Evolutionary conservation across 2,329 filamentous ascomycete genomes (phyloP), one percentile per base, ranked within the genome.

Genomic region (Dryadomyces sulphureus): DNA sequence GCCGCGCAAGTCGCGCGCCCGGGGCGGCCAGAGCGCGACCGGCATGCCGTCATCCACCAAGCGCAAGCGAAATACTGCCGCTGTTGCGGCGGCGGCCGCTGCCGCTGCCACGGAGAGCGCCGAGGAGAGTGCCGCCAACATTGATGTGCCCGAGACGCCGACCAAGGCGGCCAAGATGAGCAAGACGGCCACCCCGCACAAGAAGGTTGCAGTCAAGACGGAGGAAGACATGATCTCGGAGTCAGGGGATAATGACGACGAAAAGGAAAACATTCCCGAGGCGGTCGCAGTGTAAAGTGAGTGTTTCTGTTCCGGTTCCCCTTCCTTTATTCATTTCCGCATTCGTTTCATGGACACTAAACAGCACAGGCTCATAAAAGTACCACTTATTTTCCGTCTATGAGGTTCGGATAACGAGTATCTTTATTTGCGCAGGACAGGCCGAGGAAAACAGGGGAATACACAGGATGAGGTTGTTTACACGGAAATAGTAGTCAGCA

Each of bases 41-140:
- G 8, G 16, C 1, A 46, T 39, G 11, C 41, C 58, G 14, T 39
- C 53, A 43, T 57, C 57, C 47, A 55, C 57, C 41, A 60, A 61
- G 50, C 38, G 52, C 38, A 51, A 55, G 51, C 43, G 50, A 36
- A 43, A 47, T 25, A 52, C 54, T 43, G 12, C 12, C 9, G 12
- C 17, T 22, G 14, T 16, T 40, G 19, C 11, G 7, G 35, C n/a
- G n/a, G n/a, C n/a, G n/a, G 43, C 46, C 25, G 52, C 54, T 43
- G 12, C 12, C 9, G 12, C 17, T 22, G 14, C n/a, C 42, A 30
- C 11, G 7, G 35, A 41, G 12, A 34, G 17, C 21, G 16, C 35
- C 7, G 30, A 40, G 14, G 46, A 42, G 7, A 25, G 27, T 1
- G 34, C 44, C 16, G 42, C 45, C 2, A 6, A 46, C 17, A 35